Conservation (phyloP, 805 yeast genomes). For the Suhomyces kilbournensis region DNA sequence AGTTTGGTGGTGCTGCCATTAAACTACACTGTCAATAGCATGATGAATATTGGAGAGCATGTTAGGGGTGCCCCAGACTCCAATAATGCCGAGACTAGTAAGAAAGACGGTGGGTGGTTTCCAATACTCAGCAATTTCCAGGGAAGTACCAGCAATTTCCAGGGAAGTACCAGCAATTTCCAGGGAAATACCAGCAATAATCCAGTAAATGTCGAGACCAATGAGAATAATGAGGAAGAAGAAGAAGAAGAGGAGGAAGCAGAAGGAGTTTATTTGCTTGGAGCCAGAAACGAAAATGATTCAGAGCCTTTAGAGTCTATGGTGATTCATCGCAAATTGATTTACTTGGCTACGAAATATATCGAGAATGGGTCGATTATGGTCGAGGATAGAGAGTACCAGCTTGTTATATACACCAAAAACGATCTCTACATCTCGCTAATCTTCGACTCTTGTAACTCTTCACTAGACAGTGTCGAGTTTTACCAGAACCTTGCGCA, state of each 20-base stretch:
- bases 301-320: no score
- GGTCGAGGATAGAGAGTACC: constrained; percentile 21
- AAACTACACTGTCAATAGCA: constrained; percentile 32
- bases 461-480: constrained; percentile 17
- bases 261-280: constrained; percentile 27
- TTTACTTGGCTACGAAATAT: constrained; percentile 19
- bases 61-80: constrained; percentile 2
- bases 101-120: neutral
- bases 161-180: no score
- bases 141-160: no score
- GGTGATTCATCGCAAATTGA: constrained; percentile 23
- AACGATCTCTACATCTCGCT: constrained; percentile 22
- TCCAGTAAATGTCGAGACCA: no score
- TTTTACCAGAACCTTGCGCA: constrained; percentile 23
- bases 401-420: constrained; percentile 28
- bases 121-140: neutral
- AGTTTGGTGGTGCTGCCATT: constrained; percentile 38
- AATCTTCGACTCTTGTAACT: constrained; percentile 28
- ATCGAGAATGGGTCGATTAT: neutral
- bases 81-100: neutral
- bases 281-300: constrained; percentile 17
- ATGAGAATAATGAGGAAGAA: neutral
- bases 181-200: no score
- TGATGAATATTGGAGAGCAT: constrained; percentile 22
- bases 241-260: constrained; percentile 8